A percentile compares a stretch with the other conserved stretches of the same genome.
phyloP scores from a whole-genome alignment of 2,329 filamentous ascomycete genomes.

The Ceratocystis eucalypticola region DNA sequence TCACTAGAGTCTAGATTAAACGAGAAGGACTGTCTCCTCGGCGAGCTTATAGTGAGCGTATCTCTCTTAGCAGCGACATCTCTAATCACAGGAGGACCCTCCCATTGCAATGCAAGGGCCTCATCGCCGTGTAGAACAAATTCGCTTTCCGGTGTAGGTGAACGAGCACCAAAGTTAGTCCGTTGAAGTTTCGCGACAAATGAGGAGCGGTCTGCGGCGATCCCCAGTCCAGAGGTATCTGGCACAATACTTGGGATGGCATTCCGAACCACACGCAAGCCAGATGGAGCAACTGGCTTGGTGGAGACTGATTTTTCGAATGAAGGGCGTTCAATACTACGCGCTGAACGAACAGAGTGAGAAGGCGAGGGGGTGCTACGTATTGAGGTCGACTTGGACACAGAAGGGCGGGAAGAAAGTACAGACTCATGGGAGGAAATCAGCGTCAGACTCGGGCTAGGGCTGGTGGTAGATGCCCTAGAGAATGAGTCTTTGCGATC shows the following conservation, averaged over 20 bases:
- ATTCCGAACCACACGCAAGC: conserved; percentile 16
- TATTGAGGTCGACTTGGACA: conserved; percentile 12
- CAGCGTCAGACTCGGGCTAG: conserved; percentile 12
- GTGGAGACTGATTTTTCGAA: conserved; percentile 14
- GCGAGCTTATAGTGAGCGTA: conserved; percentile 34
- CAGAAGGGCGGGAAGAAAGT: conserved; percentile 15
- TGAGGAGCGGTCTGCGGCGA: conserved; percentile 5
- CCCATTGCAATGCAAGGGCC: conserved; percentile 20
- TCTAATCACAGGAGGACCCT: conserved; percentile 33
- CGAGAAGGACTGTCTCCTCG: conserved; percentile 35
- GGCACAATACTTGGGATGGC: conserved; percentile 15
- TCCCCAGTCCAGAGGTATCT: conserved; percentile 2
- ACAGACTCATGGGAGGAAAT: conserved; percentile 10
- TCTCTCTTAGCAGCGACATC: conserved; percentile 39
- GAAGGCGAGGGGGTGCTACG: conserved; percentile 18
- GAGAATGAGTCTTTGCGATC: conserved; percentile 1
- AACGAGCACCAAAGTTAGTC: conserved; percentile 10
- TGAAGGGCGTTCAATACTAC: conserved; percentile 17
- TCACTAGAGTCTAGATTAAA: conserved; percentile 29
- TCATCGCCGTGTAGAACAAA: conserved; percentile 28
- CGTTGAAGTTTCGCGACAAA: neutral
- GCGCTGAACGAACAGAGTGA: conserved; percentile 12
- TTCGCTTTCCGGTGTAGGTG: conserved; percentile 12
- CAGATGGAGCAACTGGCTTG: conserved; percentile 16
- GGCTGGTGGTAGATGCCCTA: conserved; percentile 13